phyloP scores from a whole-genome alignment of 2,329 filamentous ascomycete species.

The Cladophialophora immunda region DNA sequence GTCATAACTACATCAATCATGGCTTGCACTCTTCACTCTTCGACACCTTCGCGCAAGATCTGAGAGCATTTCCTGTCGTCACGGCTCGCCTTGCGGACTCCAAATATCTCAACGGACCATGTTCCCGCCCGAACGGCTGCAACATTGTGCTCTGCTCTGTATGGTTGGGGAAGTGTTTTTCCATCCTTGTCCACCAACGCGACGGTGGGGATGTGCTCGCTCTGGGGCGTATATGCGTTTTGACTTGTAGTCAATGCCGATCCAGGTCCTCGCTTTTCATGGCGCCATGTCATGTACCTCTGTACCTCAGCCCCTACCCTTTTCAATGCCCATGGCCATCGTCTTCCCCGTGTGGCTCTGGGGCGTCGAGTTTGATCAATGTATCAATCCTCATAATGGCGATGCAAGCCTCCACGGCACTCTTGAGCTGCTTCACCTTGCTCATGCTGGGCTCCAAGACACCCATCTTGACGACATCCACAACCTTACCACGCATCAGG shows the following conservation, averaged over 20 bases:
- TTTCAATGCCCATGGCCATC: constrained; percentile 69
- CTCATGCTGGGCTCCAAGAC: constrained; percentile 97
- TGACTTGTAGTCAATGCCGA: neutral
- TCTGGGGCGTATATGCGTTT: neutral
- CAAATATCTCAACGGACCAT: neutral
- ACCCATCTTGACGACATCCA: constrained; percentile 92
- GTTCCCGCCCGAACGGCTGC: neutral
- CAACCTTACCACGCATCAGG: constrained; percentile 84
- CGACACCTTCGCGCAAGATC: neutral
- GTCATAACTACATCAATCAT: neutral
- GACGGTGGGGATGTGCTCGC: neutral
- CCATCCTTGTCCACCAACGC: neutral
- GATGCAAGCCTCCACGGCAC: constrained; percentile 97
- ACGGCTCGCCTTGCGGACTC: neutral
- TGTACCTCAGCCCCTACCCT: neutral
- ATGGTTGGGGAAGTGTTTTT: neutral
- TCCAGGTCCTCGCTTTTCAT: neutral
- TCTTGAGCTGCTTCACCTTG: constrained; percentile 98
- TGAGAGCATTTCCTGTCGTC: neutral
- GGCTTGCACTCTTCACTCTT: neutral
- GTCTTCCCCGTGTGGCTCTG: constrained; percentile 74
- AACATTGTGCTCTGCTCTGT: neutral
- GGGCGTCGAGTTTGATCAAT: constrained; percentile 90
- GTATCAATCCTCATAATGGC: constrained; percentile 99
- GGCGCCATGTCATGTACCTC: neutral